Evolutionary conservation across 164 flowering plant genomes (phyloP), one percentile per base, ranked within the genome.

Genomic region (Amborella trichopoda): DNA sequence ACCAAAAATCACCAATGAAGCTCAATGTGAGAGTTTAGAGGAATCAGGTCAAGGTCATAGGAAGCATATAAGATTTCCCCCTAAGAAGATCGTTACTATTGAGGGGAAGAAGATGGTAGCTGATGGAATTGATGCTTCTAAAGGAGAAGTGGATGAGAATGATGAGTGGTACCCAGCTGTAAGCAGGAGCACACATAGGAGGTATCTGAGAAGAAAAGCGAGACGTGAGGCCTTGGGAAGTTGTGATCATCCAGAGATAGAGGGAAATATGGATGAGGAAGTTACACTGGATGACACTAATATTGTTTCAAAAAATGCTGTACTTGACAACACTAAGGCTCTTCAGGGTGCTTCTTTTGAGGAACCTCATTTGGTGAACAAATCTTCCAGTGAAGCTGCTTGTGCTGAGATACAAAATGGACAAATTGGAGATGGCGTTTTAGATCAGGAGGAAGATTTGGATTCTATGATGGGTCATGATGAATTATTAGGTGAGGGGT

Each of bases 101-200:
- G 90, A 80, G 52, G 95, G 86, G 40, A 90, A 80, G 59, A 78
- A 78, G 76, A 74, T 75, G 86, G 93, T 81, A 17, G 84, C 78
- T 0, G 74, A 56, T 63, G 98, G 93, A 49, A 49, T 88, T 58
- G 90, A 80, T 74, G 96, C 95, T 26, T 84, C 99, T 16, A 64
- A 68, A 46, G 99, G 96, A 34, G 69, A 80, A 54, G 52, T 23
- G 68, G 81, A 71, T 59, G 81, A 68, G 46, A 49, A 75, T 68
- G 71, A 52, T 66, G 95, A 79, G 49, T 91, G 90, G 88, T 54
- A 45, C 46, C 95, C 96, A 50, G 95, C 91, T 55, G 94, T 91
- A 5, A 70, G 95, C 62, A 73, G 95, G 45, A 88, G 88, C 54
- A 82, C 99, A 55, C 96, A 77, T 49, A 75, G 91, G 51, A 77